Percentiles rank a stretch among this genome's conserved stretches.
phyloP scores from a whole-genome alignment of 2,329 filamentous ascomycete genomes.

The Aspergillus unguis region DNA sequence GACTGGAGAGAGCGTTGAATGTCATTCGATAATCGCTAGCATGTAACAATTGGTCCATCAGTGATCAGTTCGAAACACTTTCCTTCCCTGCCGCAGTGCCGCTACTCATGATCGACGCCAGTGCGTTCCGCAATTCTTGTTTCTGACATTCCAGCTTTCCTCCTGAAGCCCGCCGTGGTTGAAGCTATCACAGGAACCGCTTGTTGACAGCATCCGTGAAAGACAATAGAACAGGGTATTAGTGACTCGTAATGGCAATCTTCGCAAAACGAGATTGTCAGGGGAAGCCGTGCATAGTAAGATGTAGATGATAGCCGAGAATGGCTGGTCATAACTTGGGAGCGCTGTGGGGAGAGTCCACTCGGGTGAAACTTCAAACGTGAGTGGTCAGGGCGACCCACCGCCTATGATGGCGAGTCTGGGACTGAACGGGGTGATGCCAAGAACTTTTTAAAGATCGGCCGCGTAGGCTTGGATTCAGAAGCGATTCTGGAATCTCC shows the following conservation, averaged over 20 bases:
- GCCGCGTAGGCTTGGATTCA: constrained; percentile 19
- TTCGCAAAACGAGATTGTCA: constrained; percentile 1
- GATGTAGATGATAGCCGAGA: constrained; percentile 5
- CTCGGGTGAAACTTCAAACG: neutral
- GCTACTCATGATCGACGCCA: constrained; percentile 1
- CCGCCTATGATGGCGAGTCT: neutral
- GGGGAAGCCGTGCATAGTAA: neutral
- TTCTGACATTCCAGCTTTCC: neutral
- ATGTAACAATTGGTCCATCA: constrained; percentile 2
- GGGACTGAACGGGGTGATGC: constrained; percentile 14
- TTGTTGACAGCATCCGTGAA: neutral
- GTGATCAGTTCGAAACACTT: neutral
- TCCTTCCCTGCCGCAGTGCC: neutral
- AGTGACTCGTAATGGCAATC: neutral
- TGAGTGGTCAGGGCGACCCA: constrained; percentile 7
- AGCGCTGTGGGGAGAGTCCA: neutral
- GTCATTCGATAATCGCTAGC: constrained; percentile 3
- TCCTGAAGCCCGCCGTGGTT: neutral
- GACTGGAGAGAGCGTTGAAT: constrained; percentile 1
- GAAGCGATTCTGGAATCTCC: constrained; percentile 13
- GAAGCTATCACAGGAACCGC: neutral
- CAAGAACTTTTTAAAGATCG: constrained; percentile 23
- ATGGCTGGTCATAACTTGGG: constrained; percentile 2
- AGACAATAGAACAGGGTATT: neutral
- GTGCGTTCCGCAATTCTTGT: constrained; percentile 1